A percentile compares a stretch with the other conserved stretches of the same genome.
Evolutionary conservation across 1,284 basidiomycete species (phyloP).

Genomic region (Microbotryomycetes sp.): DNA sequence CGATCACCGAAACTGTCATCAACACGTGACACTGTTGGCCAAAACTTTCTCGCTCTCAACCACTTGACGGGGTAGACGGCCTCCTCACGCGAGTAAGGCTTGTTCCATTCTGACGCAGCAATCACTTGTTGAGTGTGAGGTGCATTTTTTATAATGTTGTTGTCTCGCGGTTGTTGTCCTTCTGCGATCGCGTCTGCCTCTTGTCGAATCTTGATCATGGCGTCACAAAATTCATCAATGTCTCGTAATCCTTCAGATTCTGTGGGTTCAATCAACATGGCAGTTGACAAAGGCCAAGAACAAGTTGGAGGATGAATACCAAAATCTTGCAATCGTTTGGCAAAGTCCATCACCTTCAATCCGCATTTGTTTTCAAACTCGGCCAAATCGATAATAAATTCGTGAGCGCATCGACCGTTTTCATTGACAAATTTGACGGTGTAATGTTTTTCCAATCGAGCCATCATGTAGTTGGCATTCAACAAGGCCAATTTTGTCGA

Average conservation of each 20-base stretch:
- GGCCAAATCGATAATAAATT: slow-evolving; percentile 87
- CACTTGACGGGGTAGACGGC: slow-evolving; percentile 77
- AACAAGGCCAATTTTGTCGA: slow-evolving; percentile 82
- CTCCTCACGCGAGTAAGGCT: slow-evolving; percentile 75
- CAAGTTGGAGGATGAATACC: slow-evolving; percentile 87
- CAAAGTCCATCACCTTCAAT: slow-evolving; percentile 89
- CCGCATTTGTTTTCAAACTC: slow-evolving; percentile 86
- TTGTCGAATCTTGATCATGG: slow-evolving; percentile 88
- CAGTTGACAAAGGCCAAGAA: slow-evolving; percentile 89
- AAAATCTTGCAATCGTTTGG: slow-evolving; percentile 74
- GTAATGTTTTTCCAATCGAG: slow-evolving; percentile 77
- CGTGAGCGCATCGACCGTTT: slow-evolving; percentile 88
- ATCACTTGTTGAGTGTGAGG: slow-evolving; percentile 81
- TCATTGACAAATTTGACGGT: slow-evolving; percentile 82
- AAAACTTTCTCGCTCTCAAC: slow-evolving; percentile 81
- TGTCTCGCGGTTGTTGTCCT: slow-evolving; percentile 76
- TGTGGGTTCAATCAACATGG: slow-evolving; percentile 86
- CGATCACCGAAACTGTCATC: slow-evolving; percentile 86
- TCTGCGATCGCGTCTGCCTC: slow-evolving; percentile 82
- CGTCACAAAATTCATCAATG: slow-evolving; percentile 89
- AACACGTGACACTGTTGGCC: slow-evolving; percentile 81
- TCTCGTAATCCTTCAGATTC: slow-evolving; percentile 88
- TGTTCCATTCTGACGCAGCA: slow-evolving; percentile 70
- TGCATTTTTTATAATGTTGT: slow-evolving; percentile 88
- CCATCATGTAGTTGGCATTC: slow-evolving; percentile 95